Evolutionary conservation across 139 green algal species (phyloP), one percentile per base, ranked within the genome.

Genomic region (Volvox africanus): DNA sequence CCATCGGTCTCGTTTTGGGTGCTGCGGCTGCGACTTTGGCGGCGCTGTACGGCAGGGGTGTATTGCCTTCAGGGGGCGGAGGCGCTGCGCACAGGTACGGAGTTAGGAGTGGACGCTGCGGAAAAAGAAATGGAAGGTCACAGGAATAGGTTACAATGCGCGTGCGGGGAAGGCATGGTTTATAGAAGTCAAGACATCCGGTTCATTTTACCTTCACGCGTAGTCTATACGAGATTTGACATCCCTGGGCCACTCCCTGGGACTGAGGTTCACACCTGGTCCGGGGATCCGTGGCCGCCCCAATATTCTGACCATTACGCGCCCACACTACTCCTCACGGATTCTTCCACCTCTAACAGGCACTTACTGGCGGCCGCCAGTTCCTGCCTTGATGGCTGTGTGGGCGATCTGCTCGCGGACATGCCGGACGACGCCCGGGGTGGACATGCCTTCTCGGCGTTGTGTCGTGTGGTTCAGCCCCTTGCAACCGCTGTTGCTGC

Each of bases 401-500:
- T 90, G 75, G 86, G 86, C 55, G 86, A 90, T 61, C 32, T 85
- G 35, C 73, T 90, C 30, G 73, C 86, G 0, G 75, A 90, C 73
- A 26, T 50, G 32, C 86, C 86, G 9, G 86, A 90, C 55, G 11
- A 9, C 0, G 37, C 81, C 6, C n/a, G 86, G 17, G 20, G 6
- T 17, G 37, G 18, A 12, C 20, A 50, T 33, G 75, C 50, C 32
- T 90, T 85, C 55, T 71, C 55, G 35, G 75, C 68, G 17, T 32
- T 44, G 44, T 69, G 32, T 33, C 28, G 2, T 12, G 20, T 61
- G 5, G 86, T 33, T 16, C 16, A 37, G 75, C 73, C 61, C 17
- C 85, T 97, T 36, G 92, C 85, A 35, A 94, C 90, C 3, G 93
- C 93, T 30, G 92, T 93, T 35, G 83, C 80, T n/a, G 88, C 87